phyloP scores from a whole-genome alignment of 2,329 filamentous ascomycete species.

The Camillea tinctor region DNA sequence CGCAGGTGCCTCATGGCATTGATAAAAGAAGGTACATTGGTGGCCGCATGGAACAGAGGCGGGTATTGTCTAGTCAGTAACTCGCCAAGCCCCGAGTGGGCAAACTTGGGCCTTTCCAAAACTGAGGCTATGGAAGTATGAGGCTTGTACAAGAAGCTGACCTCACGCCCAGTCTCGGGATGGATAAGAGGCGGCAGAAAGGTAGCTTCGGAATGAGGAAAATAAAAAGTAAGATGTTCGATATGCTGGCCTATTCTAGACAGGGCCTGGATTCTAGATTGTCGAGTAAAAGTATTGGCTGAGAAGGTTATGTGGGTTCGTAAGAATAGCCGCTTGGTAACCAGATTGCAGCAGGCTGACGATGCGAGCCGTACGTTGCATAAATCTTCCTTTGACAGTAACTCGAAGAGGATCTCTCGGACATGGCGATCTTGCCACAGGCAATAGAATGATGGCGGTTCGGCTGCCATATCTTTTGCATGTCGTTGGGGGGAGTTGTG shows the following conservation, averaged over 20 bases:
- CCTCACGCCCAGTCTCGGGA: conserved; percentile 72
- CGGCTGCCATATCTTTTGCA: conserved; percentile 53
- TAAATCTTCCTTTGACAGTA: conserved; percentile 50
- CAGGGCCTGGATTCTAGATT: conserved; percentile 70
- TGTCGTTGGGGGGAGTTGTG: conserved; percentile 36
- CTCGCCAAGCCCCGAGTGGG: conserved; percentile 74
- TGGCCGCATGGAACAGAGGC: conserved; percentile 84
- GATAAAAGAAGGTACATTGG: conserved; percentile 83
- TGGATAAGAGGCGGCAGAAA: conserved; percentile 84
- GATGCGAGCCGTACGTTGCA: conserved; percentile 64
- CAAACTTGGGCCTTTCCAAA: conserved; percentile 71
- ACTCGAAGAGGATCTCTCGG: conserved; percentile 49
- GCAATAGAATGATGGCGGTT: conserved; percentile 52
- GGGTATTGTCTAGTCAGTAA: conserved; percentile 84
- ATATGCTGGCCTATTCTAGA: conserved; percentile 76
- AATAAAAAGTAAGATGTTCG: conserved; percentile 72
- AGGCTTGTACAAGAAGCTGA: conserved; percentile 78
- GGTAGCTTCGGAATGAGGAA: conserved; percentile 74
- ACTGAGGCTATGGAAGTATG: conserved; percentile 64
- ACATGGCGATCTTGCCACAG: conserved; percentile 53
- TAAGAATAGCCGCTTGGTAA: conserved; percentile 68
- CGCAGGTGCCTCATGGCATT: conserved; percentile 67
- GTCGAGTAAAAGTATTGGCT: conserved; percentile 72
- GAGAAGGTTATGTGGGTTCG: conserved; percentile 70
- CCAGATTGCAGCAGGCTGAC: conserved; percentile 67